A percentile compares a stretch with the other conserved stretches of the same genome.
Conservation (phyloP, 768 basidiomycete species). For the Hygrophorus pudorinus region DNA sequence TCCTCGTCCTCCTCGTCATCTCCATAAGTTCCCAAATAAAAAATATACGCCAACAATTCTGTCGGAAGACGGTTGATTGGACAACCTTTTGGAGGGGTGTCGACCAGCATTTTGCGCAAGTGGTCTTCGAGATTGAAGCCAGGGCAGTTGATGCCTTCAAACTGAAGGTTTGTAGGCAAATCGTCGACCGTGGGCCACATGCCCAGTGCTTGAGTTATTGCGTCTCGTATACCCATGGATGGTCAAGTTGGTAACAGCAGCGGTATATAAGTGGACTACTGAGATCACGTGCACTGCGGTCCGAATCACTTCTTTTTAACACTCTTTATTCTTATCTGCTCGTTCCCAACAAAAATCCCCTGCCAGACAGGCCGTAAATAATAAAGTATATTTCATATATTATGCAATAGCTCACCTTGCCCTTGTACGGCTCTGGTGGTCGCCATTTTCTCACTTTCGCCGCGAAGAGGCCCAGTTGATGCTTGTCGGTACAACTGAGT, state of each 20-base stretch:
- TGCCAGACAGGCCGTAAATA: slow-evolving; percentile 20
- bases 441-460: slow-evolving; percentile 77
- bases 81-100: slow-evolving; percentile 41
- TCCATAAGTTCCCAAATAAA: slow-evolving; percentile 27
- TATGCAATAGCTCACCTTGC: slow-evolving; percentile 59
- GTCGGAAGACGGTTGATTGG: slow-evolving; percentile 44
- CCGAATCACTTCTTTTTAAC: slow-evolving; percentile 15
- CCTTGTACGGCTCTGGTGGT: slow-evolving; percentile 95
- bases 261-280: background rate
- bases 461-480: slow-evolving; percentile 78
- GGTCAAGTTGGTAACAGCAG: too few species aligned
- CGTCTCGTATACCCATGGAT: too few species aligned
- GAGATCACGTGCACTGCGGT: background rate
- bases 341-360: slow-evolving; percentile 92
- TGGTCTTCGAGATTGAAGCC: too few species aligned
- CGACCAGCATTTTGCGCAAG: too few species aligned
- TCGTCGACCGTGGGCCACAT: too few species aligned
- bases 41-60: slow-evolving; percentile 48
- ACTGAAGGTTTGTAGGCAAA: too few species aligned
- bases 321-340: slow-evolving; percentile 66
- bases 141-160: too few species aligned
- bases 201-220: too few species aligned
- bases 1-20: slow-evolving; percentile 24
- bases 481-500: slow-evolving; percentile 80
- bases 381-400: slow-evolving; percentile 2